Base-by-base conservation (phyloP, 2,329 filamentous ascomycete species). In the Colletotrichum sp. region DNA sequence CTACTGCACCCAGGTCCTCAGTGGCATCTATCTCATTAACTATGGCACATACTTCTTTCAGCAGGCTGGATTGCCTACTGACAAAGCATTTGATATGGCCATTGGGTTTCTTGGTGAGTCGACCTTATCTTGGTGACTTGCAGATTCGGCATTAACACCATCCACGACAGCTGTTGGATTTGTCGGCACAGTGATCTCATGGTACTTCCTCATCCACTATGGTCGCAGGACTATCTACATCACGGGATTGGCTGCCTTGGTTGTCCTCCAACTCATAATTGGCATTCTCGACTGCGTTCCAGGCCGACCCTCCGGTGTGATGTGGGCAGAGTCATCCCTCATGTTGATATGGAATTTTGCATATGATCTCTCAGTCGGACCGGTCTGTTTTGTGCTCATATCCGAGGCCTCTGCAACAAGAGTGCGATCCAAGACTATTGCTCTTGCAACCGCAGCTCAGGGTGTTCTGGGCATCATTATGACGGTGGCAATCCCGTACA, bases 1-100 rank as follows among this genome's bases (percentile, higher is more conserved):
- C 8, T 94, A 92, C 85, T 88, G 90, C 5, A 92, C 92, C 5
- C 92, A 94, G 79, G 92, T 93, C 24, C 84, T 93, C 3, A 91
- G 89, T 67, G 92, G 92, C 28, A 91, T 92, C 77, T 91, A 92
- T 16, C 89, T 94, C 77, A 91, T 92, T 64, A 90, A 90, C 72
- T 94, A 93, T 77, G 92, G 90, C 1, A 93, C 90, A 82, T 88
- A 87, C 82, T 89, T 89, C 80, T 88, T 87, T 80, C 82, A 86
- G 64, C 86, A 87, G 77, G 84, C 86, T 3, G 87, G 88, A 64
- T 83, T 88, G 71, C 77, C 82, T 64, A 77, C 83, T 34, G 78
- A 81, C 9, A 81, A 83, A 7, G 83, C 86, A 1, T 88, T 87
- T 74, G 84, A 82, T 60, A 84, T 89, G 76, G 82, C 83, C n/a